phyloP scores from a whole-genome alignment of 805 yeast genomes.

The Saccharomyces kudriavzevii region DNA sequence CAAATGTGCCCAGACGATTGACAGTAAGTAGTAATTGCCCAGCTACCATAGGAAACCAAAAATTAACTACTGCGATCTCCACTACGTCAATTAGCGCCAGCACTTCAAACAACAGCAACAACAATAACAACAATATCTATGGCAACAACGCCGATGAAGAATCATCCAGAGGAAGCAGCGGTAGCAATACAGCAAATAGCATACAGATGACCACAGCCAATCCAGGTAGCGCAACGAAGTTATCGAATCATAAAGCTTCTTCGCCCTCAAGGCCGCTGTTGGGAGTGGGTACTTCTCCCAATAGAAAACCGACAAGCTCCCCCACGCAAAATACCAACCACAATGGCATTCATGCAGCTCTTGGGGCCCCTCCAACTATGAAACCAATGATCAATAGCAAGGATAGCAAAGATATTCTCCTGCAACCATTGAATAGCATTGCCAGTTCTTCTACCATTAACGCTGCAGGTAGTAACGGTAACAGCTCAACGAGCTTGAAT shows the following conservation, averaged over 20 bases:
- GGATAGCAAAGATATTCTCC: constrained; percentile 20
- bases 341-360: constrained; percentile 17
- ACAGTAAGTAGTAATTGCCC: constrained; percentile 26
- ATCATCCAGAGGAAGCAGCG: constrained; percentile 10
- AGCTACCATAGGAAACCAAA: constrained; percentile 18
- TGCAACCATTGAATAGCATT: constrained; percentile 32
- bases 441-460: constrained; percentile 13
- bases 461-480: not conserved
- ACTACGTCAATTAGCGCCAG: not conserved
- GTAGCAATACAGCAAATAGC: constrained; percentile 5
- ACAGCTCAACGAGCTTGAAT: not conserved
- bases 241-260: constrained; percentile 4
- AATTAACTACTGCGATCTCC: not conserved
- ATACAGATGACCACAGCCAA: not conserved
- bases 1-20: constrained; percentile 22
- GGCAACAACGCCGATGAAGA: constrained; percentile 11
- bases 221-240: not conserved
- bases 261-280: constrained; percentile 9
- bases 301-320: constrained; percentile 8
- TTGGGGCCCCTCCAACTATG: constrained; percentile 36
- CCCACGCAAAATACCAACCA: constrained; percentile 3
- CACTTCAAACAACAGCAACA: constrained; percentile 6
- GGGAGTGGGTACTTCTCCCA: constrained; percentile 10
- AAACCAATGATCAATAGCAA: constrained; percentile 20
- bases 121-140: constrained; percentile 4